phyloP scores from a whole-genome alignment of 805 yeast genomes.

The Barnettozyma californica region DNA sequence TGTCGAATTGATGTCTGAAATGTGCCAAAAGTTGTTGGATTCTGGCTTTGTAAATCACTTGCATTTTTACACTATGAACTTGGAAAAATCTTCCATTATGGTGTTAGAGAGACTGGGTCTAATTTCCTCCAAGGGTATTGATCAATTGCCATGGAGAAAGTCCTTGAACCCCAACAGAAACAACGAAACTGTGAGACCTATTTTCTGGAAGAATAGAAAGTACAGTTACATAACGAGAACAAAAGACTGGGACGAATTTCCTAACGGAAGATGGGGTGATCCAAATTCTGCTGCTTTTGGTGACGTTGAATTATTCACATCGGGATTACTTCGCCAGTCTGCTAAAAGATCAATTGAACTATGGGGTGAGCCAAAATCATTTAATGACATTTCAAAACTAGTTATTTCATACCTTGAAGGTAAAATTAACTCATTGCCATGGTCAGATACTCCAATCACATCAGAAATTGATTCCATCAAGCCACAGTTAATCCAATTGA shows the following conservation, averaged over 20 bases:
- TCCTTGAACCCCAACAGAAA: slow-evolving; percentile 76
- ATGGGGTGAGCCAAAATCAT: slow-evolving; percentile 77
- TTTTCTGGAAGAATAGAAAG: slow-evolving; percentile 93
- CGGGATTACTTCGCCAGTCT: slow-evolving; percentile 76
- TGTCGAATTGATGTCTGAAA: slow-evolving; percentile 69
- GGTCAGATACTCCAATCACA: slow-evolving; percentile 91
- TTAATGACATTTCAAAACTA: slow-evolving; percentile 56
- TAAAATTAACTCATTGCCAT: slow-evolving; percentile 70
- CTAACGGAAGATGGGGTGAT: slow-evolving; percentile 99
- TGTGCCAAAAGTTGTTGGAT: slow-evolving; percentile 71
- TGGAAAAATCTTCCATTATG: slow-evolving; percentile 88
- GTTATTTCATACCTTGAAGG: slow-evolving; percentile 70
- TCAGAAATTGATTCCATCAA: slow-evolving; percentile 65
- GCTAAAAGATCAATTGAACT: slow-evolving; percentile 73
- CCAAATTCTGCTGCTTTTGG: slow-evolving; percentile 97
- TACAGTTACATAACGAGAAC: slow-evolving; percentile 86
- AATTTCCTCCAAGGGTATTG: slow-evolving; percentile 29
- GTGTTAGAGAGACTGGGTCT: slow-evolving; percentile 70
- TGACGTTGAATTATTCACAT: slow-evolving; percentile 76
- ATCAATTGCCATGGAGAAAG: slow-evolving; percentile 81
- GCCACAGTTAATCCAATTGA: slow-evolving; percentile 54
- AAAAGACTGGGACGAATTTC: slow-evolving; percentile 95
- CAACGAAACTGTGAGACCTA: slow-evolving; percentile 84
- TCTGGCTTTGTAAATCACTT: slow-evolving; percentile 76
- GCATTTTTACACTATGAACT: slow-evolving; percentile 96